A percentile compares a stretch with the other conserved stretches of the same genome.
Evolutionary conservation across 495 filamentous ascomycete genomes (phyloP).

Genomic region (Xylaria venustula): DNA sequence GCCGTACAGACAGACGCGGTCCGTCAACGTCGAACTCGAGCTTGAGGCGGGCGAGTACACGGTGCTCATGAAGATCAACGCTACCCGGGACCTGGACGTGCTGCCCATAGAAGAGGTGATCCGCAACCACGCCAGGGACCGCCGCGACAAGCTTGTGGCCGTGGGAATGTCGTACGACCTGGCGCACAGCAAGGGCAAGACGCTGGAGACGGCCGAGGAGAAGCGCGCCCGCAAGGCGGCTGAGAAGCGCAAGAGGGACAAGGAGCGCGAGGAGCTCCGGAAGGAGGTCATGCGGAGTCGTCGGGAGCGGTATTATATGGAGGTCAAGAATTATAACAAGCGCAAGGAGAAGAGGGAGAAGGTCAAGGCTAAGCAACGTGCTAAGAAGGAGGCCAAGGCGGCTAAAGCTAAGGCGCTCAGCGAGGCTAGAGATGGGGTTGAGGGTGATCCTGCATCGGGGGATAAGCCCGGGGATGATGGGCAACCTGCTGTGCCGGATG

Average conservation of each 20-base stretch:
- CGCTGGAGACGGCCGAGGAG: conserved; percentile 54
- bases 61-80: conserved; percentile 76
- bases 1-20: conserved; percentile 69
- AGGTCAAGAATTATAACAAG: conserved; percentile 32
- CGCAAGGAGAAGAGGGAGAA: conserved; percentile 29
- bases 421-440: conserved; percentile 8
- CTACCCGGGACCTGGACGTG: conserved; percentile 50
- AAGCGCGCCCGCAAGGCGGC: no score
- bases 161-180: conserved; percentile 63
- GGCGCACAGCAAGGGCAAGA: conserved; percentile 74
- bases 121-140: conserved; percentile 55
- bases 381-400: conserved; percentile 29
- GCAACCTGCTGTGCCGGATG: background rate
- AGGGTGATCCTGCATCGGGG: background rate
- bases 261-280: conserved; percentile 53
- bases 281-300: conserved; percentile 47
- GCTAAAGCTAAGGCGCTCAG: background rate
- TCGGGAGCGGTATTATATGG: conserved; percentile 23
- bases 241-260: conserved; percentile 43
- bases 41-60: conserved; percentile 80
- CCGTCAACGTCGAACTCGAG: conserved; percentile 77
- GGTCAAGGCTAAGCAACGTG: conserved; percentile 34
- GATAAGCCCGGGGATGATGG: conserved; percentile 8
- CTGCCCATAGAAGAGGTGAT: conserved; percentile 68
- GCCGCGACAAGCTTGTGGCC: conserved; percentile 51